Evolutionary conservation across 176 grass and related monocot species (phyloP), one percentile per base, ranked within the genome.

Genomic region (Chloris gayana): DNA sequence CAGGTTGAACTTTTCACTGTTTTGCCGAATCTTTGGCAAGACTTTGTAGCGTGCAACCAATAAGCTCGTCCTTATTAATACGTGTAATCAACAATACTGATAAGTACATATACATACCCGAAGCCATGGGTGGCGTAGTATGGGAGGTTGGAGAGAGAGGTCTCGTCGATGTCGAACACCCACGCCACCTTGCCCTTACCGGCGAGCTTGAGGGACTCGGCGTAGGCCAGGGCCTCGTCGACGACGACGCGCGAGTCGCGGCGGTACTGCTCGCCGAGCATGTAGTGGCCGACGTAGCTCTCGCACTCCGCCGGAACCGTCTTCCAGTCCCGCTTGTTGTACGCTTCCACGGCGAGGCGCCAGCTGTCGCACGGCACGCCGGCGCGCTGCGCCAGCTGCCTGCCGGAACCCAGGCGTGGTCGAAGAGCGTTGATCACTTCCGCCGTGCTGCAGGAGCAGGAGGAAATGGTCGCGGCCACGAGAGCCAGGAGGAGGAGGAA

Each of bases 151-250:
- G 88, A 91, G 31, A 94, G 71, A 0, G 76, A 54, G 4, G 88
- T 88, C 79, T 94, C 88, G 45, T 94, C 91, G 71, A 91, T 33
- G 75, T 94, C 91, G 29, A 94, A 91, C 14, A 94, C 61, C 88
- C 87, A 91, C 0, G 79, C 47, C 75, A 91, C 91, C 39, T 81
- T 94, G 58, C 85, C 85, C 5, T 80, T 7, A 58, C 63, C 85
- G 53, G 56, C 18, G 66, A 91, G 65, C 22, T 37, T 51, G 8
- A 91, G 68, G 4, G 27, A 21, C 6, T 72, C 53, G 64, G 80
- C 65, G 85, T 91, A 86, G 79, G 85, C 60, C 64, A 88, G n/a
- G 24, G 88, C 86, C 74, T 91, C 73, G 63, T 61, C 51, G 46
- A 65, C 29, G 34, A 88, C 83, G 31, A 72, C 25, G 53, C 18